A percentile compares a stretch with the other conserved stretches of the same genome.
These are phyloP conservation scores for Kwoniella europaea DNA, from an alignment of 768 basidiomycete species.

Conservation along the genomic window DNA sequence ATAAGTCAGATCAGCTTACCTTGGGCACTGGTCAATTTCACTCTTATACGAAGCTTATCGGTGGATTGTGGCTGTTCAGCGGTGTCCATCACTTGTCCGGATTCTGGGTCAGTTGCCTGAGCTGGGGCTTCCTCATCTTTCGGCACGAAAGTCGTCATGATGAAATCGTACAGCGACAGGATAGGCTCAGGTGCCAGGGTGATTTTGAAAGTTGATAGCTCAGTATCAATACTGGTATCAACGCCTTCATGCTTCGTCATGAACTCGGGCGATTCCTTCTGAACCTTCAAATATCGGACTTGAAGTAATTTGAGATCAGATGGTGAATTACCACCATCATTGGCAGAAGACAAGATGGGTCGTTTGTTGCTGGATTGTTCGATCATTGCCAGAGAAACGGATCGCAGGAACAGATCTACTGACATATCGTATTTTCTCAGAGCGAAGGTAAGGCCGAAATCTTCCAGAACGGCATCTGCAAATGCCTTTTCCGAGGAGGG, in stretches of 20 bases:
- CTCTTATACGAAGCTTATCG: conserved; percentile 76
- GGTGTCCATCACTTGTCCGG: conserved; percentile 3
- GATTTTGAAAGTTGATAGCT: conserved; percentile 87
- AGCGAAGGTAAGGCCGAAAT: conserved; percentile 75
- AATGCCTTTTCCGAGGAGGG: conserved; percentile 73
- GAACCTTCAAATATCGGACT: conserved; percentile 77
- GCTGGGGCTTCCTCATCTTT: conserved; percentile 34
- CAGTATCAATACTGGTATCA: conserved; percentile 84
- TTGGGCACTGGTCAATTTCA: conserved; percentile 83
- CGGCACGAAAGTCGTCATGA: conserved; percentile 94
- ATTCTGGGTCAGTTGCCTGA: neutral
- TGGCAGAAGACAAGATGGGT: conserved; percentile 47
- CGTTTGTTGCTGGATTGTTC: conserved; percentile 62
- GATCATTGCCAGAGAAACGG: conserved; percentile 75
- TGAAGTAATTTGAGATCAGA: conserved; percentile 68
- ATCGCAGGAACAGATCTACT: conserved; percentile 78
- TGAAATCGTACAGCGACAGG: conserved; percentile 88
- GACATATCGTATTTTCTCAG: conserved; percentile 83
- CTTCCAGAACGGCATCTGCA: conserved; percentile 77
- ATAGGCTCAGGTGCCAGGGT: conserved; percentile 88
- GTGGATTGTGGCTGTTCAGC: conserved; percentile 20
- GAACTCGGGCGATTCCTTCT: conserved; percentile 85
- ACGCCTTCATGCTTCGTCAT: conserved; percentile 76
- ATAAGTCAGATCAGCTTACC: conserved; percentile 61
- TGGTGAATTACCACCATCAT: conserved; percentile 32